These are phyloP conservation scores for Helotiales sp. DNA, from an alignment of 2,329 filamentous ascomycete species.

Conservation along the genomic window DNA sequence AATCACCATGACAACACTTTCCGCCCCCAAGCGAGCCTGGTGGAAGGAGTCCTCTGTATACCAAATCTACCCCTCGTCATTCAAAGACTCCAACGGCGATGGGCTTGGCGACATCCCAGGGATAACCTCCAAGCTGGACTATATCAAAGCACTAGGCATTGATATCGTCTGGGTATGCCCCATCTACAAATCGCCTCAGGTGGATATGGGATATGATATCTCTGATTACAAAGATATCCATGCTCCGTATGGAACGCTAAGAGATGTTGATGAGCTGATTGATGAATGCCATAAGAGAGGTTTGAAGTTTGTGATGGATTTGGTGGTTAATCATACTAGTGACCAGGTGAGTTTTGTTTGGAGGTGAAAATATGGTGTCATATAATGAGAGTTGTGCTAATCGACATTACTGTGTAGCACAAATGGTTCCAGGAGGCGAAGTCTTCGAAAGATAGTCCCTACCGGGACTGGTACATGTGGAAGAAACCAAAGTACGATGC, in stretches of 20 bases:
- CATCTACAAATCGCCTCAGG: constrained; percentile 66
- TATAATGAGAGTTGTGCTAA: background rate
- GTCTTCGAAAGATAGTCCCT: constrained; percentile 52
- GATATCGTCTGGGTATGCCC: constrained; percentile 72
- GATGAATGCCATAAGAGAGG: constrained; percentile 60
- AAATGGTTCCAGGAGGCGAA: constrained; percentile 62
- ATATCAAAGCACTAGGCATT: constrained; percentile 64
- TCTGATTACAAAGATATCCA: constrained; percentile 71
- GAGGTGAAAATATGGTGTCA: background rate
- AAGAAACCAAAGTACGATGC: constrained; percentile 44
- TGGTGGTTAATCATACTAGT: constrained; percentile 74
- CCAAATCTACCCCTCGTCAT: constrained; percentile 64
- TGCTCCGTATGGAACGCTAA: constrained; percentile 67
- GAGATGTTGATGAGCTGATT: constrained; percentile 69
- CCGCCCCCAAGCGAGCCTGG: constrained; percentile 38
- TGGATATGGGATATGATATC: constrained; percentile 78
- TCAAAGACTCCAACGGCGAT: constrained; percentile 61
- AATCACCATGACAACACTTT: background rate
- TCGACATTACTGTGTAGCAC: constrained; percentile 46
- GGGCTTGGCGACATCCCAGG: constrained; percentile 67
- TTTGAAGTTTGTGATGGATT: constrained; percentile 72
- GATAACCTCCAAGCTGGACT: constrained; percentile 66
- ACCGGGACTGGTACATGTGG: constrained; percentile 72
- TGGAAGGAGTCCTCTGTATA: constrained; percentile 53
- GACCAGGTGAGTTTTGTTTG: constrained; percentile 39